Evolutionary conservation across 2,329 filamentous ascomycete species (phyloP).

Genomic region (Claviceps arundinis): DNA sequence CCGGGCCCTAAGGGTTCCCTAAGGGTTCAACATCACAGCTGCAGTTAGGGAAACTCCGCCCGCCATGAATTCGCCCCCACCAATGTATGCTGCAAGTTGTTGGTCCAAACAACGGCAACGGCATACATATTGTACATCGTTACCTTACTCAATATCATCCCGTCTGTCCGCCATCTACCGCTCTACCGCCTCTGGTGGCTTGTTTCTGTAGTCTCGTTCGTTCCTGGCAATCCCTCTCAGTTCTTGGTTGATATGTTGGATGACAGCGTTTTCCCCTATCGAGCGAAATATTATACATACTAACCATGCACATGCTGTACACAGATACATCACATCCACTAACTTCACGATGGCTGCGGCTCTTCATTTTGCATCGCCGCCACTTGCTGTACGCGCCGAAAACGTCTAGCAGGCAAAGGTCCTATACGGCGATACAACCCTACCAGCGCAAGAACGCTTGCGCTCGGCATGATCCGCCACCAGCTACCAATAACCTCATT

Average conservation of each 20-base stretch:
- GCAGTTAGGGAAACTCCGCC: no score
- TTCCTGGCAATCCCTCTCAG: conserved; percentile 24
- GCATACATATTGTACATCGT: neutral
- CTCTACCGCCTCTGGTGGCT: neutral
- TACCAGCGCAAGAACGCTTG: conserved; percentile 65
- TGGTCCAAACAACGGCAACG: neutral
- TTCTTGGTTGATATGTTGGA: conserved; percentile 42
- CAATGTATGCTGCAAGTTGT: neutral
- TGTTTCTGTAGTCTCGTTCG: neutral
- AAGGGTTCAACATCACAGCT: no score
- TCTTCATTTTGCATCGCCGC: conserved; percentile 54
- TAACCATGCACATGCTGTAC: neutral
- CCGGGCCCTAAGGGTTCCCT: no score
- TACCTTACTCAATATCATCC: neutral
- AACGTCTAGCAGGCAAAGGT: conserved; percentile 48
- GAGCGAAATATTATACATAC: neutral
- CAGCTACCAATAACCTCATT: conserved; percentile 32
- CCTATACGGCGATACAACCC: conserved; percentile 69
- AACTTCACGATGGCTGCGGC: conserved; percentile 72
- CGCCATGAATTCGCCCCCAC: no score
- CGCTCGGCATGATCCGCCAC: conserved; percentile 27
- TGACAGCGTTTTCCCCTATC: neutral
- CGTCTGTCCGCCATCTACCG: neutral
- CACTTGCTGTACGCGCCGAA: conserved; percentile 70
- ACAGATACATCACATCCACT: conserved; percentile 63